Base-by-base conservation (phyloP, 257 asterid genomes). In the Nicotiana knightiana region DNA sequence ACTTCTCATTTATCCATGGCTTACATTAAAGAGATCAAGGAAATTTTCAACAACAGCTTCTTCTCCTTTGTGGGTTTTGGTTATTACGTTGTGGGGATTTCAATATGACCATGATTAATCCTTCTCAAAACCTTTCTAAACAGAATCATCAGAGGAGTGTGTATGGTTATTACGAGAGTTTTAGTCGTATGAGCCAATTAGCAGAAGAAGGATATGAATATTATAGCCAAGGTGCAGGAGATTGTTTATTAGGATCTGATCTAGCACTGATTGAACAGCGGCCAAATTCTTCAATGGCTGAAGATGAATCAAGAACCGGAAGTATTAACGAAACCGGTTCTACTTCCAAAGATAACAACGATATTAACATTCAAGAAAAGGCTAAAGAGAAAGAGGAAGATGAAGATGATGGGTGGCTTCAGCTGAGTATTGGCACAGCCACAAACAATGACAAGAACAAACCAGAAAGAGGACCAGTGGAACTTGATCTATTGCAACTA, bases 31-130 rank as follows among this genome's bases (percentile, higher is more conserved):
- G 48, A 81, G 67, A 79, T 75, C 67, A 12, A 32, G 61, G 13
- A 16, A 15, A 77, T 11, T 80, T 24, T 79, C 46, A 4, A 16
- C 30, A 51, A 33, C 1, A 43, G 53, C 10, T 64, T 54, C 59
- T 28, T 3, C 81, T 13, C 8, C 57, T 67, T 35, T 33, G 1
- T 10, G 65, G 54, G n/a, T 18, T 32, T 30, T 67, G 83, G 80
- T 77, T 64, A 75, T 81, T 64, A 54, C 82, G 21, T 39, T 76
- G 67, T 21, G 87, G 87, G 85, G 59, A 68, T 83, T 51, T 87
- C 86, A 83, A 76, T 58, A 93, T 91, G 99, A 95, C 95, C 91
- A 93, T 92, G 97, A 85, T 93, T 85, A 84, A 89, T 59, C 76
- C 88, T 68, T 88, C 82, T 46, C 84, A 73, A 71, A 86, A 85